These are phyloP conservation scores for Fusarium coicis DNA, from an alignment of 2,329 filamentous ascomycete genomes.

Conservation along the genomic window DNA sequence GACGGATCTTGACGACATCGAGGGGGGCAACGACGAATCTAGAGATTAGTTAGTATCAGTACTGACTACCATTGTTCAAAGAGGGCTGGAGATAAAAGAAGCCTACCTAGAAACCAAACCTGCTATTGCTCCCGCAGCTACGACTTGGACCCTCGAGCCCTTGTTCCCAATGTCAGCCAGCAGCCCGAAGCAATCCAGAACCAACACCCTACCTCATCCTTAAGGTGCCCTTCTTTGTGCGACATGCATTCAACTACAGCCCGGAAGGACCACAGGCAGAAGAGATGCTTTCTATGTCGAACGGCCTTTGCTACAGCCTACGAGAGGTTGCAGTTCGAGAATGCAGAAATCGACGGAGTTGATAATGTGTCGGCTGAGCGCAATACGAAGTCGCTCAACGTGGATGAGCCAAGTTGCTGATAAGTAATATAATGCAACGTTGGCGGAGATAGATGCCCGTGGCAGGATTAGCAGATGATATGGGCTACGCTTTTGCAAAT, in stretches of 20 bases:
- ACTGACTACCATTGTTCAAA: not conserved
- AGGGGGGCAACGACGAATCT: conserved; percentile 95
- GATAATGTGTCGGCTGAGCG: conserved; percentile 3
- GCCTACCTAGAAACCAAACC: conserved; percentile 86
- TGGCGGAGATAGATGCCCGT: conserved; percentile 36
- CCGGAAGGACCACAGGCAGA: conserved; percentile 25
- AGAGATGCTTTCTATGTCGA: conserved; percentile 36
- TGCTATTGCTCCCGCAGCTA: conserved; percentile 70
- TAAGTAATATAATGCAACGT: conserved; percentile 19
- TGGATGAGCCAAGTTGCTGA: conserved; percentile 24
- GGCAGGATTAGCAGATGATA: not conserved
- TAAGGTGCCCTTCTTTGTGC: conserved; percentile 57
- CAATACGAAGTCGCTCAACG: conserved; percentile 51
- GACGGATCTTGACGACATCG: conserved; percentile 97
- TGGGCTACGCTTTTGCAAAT: not conserved
- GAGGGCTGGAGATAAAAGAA: not conserved
- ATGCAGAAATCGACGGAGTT: not conserved
- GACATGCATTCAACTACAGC: conserved; percentile 50
- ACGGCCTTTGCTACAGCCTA: not conserved
- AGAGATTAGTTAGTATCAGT: conserved; percentile 27
- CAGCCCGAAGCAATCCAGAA: not conserved
- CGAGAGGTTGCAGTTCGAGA: not conserved
- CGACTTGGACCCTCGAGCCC: conserved; percentile 67
- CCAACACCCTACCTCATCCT: conserved; percentile 63
- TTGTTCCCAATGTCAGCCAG: conserved; percentile 42